Percentiles rank a stretch among this genome's conserved stretches.
Conservation (phyloP, 495 filamentous ascomycete species). For the Penicillium alfredii region DNA sequence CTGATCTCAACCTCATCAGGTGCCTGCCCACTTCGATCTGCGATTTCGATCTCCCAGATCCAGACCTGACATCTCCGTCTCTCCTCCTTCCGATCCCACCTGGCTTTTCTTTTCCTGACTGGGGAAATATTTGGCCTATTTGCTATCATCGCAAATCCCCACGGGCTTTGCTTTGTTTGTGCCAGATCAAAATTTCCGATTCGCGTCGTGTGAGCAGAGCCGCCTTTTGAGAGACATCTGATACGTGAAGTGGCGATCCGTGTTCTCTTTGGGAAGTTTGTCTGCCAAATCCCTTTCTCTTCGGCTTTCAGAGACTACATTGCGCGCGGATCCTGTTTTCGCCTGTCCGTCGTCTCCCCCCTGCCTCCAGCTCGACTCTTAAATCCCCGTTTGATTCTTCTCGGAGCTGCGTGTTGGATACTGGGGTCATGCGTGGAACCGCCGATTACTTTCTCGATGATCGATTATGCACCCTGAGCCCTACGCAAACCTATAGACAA, state of each 20-base stretch:
- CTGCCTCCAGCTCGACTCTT: too few relatives aligned
- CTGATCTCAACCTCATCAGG: slow-evolving; percentile 26
- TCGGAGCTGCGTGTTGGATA: slow-evolving; percentile 6
- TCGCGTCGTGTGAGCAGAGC: neutral
- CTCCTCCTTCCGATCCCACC: too few relatives aligned
- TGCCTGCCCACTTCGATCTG: slow-evolving; percentile 20
- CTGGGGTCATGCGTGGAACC: slow-evolving; percentile 16
- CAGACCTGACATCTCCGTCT: too few relatives aligned
- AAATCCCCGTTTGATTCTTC: too few relatives aligned
- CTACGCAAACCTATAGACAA: slow-evolving; percentile 2
- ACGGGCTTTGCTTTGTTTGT: neutral
- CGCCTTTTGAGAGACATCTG: too few relatives aligned
- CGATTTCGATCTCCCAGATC: too few relatives aligned
- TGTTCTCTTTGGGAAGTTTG: too few relatives aligned
- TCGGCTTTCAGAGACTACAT: too few relatives aligned
- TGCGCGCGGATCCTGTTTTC: neutral
- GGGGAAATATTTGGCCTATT: neutral
- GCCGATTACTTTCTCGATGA: slow-evolving; percentile 4
- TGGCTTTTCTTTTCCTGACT: too few relatives aligned
- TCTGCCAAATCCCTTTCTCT: too few relatives aligned
- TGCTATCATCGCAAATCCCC: neutral
- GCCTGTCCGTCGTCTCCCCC: neutral
- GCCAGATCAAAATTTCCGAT: neutral
- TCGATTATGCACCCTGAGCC: slow-evolving; percentile 19
- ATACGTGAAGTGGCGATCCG: too few relatives aligned